Evolutionary conservation across 176 grass and related monocot species (phyloP).

Genomic region (Poa pratensis): DNA sequence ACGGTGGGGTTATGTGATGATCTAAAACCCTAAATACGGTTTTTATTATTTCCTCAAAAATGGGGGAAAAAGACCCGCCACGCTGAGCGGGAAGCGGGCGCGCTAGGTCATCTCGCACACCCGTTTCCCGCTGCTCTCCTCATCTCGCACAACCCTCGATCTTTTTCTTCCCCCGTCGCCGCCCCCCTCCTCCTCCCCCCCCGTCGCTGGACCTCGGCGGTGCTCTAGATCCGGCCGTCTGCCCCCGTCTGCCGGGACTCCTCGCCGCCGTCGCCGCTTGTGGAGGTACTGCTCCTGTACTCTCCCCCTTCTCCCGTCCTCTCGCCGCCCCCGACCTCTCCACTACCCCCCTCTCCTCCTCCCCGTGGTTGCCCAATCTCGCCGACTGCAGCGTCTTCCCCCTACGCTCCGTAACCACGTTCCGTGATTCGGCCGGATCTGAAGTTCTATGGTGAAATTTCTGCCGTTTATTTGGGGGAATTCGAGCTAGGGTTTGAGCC

Average conservation of each 20-base stretch:
- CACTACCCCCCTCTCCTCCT: neutral
- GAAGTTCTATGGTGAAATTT: neutral
- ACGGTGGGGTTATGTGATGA: too few relatives aligned
- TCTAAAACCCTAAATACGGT: too few relatives aligned
- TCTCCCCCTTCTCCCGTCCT: neutral
- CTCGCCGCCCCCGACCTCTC: neutral
- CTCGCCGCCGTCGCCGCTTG: neutral
- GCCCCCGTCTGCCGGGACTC: neutral
- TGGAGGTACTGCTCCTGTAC: neutral
- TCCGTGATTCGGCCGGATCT: constrained; percentile 1
- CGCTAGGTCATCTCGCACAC: neutral
- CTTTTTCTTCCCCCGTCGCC: neutral
- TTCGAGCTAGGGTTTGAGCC: constrained; percentile 17
- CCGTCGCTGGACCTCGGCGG: neutral
- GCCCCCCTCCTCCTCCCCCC: neutral
- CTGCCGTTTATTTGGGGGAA: neutral
- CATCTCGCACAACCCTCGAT: neutral
- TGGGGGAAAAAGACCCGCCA: neutral
- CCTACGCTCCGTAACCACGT: neutral
- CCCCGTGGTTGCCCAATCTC: neutral
- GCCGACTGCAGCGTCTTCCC: neutral
- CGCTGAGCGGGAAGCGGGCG: constrained; percentile 4
- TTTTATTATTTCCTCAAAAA: too few relatives aligned
- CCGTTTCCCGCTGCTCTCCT: constrained; percentile 23
- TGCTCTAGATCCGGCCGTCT: constrained; percentile 4